Evolutionary conservation across 2,329 filamentous ascomycete species (phyloP), one percentile per base, ranked within the genome.

Genomic region (Aspergillus costaricaensis): DNA sequence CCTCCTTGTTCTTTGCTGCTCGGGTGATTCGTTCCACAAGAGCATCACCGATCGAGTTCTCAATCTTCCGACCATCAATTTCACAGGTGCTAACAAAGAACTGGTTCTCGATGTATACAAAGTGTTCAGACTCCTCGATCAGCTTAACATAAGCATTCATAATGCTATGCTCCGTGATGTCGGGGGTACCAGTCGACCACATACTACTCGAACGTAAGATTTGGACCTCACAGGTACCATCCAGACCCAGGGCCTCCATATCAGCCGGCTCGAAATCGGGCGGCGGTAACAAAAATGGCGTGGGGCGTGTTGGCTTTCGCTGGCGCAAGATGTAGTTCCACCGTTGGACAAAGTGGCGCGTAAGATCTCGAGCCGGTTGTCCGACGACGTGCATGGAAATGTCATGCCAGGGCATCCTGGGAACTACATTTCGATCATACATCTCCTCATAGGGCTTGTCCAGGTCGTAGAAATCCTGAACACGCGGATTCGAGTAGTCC

Each of bases 341-440:
- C 62, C 95, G 86, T 76, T 99, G 95, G 4, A 98, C 92, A 72
- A 99, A 99, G 76, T 98, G 95, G 21, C 95, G 87, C 2, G 93
- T 97, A 63, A 98, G 81, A 78, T 99, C 95, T 67, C 95, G 86
- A 12, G 95, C 94, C 2, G 95, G 95, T 74, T 98, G 95, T 4
- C 95, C 95, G 47, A 98, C 92, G 44, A 99, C 89, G 76, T 98
- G 95, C 95, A 99, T 98, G 2, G 90, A 88, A 63, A 99, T 92
- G 75, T 99, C 95, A 71, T 99, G 95, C 95, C 95, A 99, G 1
- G 95, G 94, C 95, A 98, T 99, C 63, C 95, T 84, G 1, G 95
- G 92, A 17, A 94, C 86, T 73, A 90, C 90, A 62, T 87, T 89
- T 58, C 95, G 89, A 76, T 98, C 92, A 71, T 98, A 99, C 95